Percentiles rank a stretch among this genome's conserved stretches.
Evolutionary conservation across 768 basidiomycete genomes (phyloP).

Genomic region (Rhodotorula babjevae): DNA sequence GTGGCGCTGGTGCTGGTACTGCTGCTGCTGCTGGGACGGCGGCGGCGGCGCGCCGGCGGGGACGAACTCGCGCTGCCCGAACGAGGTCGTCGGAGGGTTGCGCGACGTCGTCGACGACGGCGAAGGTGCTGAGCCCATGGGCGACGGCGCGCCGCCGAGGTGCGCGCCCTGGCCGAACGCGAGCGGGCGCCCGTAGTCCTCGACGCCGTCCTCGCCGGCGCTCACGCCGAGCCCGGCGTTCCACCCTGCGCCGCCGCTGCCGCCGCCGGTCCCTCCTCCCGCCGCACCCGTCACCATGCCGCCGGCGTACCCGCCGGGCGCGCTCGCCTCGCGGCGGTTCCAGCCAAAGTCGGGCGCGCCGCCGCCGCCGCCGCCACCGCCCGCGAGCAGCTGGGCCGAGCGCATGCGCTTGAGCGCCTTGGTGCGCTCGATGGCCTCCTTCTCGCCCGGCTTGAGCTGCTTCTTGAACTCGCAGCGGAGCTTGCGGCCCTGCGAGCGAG

Average conservation of each 20-base stretch:
- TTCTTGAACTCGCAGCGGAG: slow-evolving; percentile 99
- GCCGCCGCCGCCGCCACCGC: background rate
- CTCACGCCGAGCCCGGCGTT: background rate
- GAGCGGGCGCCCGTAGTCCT: slow-evolving; percentile 15
- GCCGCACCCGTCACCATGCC: background rate
- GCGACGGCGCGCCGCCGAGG: background rate
- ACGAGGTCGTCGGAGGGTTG: background rate
- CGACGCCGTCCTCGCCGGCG: background rate
- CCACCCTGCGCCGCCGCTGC: background rate
- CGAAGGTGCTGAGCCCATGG: too few relatives aligned
- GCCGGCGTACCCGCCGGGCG: slow-evolving; percentile 8
- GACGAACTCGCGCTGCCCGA: background rate
- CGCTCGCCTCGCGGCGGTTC: slow-evolving; percentile 8
- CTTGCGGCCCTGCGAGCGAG: slow-evolving; percentile 63
- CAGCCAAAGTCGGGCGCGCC: background rate
- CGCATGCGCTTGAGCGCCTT: slow-evolving; percentile 98
- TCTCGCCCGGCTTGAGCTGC: slow-evolving; percentile 97
- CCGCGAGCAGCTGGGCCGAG: slow-evolving; percentile 69
- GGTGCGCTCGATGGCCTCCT: slow-evolving; percentile 96
- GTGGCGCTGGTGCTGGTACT: too few relatives aligned
- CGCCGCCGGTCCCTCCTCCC: too few relatives aligned
- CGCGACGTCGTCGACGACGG: background rate
- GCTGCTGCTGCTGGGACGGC: too few relatives aligned
- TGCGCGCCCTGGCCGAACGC: background rate
- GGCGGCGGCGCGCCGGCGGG: background rate